A percentile compares a stretch with the other conserved stretches of the same genome.
Evolutionary conservation across 768 basidiomycete species (phyloP).

Genomic region (Tulasnella sp.): DNA sequence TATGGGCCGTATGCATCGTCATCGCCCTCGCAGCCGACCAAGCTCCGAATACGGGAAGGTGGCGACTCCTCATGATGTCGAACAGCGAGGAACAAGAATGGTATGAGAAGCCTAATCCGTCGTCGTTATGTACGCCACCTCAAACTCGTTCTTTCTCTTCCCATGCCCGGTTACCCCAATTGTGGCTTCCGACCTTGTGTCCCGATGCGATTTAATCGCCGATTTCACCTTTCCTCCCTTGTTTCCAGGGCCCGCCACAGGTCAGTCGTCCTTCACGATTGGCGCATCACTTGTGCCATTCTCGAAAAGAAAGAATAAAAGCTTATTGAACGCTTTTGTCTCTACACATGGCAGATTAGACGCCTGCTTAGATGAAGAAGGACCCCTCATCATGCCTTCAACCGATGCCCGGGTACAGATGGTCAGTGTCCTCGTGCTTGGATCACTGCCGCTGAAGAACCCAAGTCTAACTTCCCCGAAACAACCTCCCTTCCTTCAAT

Average conservation of each 20-base stretch:
- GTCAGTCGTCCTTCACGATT: background rate
- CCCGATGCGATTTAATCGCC: background rate
- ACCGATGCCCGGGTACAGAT: conserved; percentile 36
- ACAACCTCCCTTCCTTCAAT: background rate
- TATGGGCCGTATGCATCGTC: conserved; percentile 42
- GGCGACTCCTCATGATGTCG: conserved; percentile 45
- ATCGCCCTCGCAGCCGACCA: conserved; percentile 44
- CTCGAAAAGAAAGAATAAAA: too few relatives aligned
- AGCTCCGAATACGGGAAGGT: conserved; percentile 39
- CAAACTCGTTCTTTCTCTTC: background rate
- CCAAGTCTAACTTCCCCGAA: background rate
- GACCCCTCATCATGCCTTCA: conserved; percentile 37
- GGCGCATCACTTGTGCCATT: background rate
- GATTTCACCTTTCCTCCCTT: background rate
- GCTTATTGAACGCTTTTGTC: background rate
- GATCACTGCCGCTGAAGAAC: background rate
- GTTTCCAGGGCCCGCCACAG: background rate
- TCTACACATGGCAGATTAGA: conserved; percentile 34
- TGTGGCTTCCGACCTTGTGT: conserved; percentile 12
- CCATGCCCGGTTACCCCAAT: background rate
- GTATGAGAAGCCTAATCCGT: conserved; percentile 24
- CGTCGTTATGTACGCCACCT: background rate
- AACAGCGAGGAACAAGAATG: conserved; percentile 44
- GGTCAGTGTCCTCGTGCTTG: conserved; percentile 30
- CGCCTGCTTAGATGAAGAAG: conserved; percentile 39